Conservation (phyloP, 441 rosid species). For the Populus hybrid region DNA sequence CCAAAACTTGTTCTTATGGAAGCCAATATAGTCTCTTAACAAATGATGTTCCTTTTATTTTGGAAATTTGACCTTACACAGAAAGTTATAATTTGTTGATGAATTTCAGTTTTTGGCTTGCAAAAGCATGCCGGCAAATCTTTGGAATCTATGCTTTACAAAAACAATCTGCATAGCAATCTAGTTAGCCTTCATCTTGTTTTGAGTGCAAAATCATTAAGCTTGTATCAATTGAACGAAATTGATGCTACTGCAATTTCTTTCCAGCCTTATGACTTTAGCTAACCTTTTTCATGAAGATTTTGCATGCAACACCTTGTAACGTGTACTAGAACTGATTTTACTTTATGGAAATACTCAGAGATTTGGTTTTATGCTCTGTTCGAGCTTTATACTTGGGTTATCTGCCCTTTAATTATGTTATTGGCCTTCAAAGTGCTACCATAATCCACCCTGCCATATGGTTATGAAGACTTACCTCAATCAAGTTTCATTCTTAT, state of each 20-base stretch:
- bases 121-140: neutral
- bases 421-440: neutral
- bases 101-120: neutral
- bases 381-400: neutral
- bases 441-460: neutral
- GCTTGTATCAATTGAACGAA: neutral
- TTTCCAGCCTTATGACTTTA: neutral
- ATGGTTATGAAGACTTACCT: neutral
- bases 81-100: neutral
- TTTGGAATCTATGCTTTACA: neutral
- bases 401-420: neutral
- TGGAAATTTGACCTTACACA: constrained; percentile 3
- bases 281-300: neutral
- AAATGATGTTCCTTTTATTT: neutral
- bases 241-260: neutral
- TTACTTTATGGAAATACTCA: neutral
- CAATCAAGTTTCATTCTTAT: neutral
- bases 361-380: neutral
- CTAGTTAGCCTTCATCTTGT: constrained; percentile 3
- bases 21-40: neutral
- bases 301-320: neutral
- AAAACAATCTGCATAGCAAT: neutral
- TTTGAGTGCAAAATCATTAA: neutral
- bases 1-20: neutral
- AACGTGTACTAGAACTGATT: neutral